Evolutionary conservation across 73 alveolate genomes (phyloP), one percentile per base, ranked within the genome.

Genomic region (Paramecium tetraurelia): DNA sequence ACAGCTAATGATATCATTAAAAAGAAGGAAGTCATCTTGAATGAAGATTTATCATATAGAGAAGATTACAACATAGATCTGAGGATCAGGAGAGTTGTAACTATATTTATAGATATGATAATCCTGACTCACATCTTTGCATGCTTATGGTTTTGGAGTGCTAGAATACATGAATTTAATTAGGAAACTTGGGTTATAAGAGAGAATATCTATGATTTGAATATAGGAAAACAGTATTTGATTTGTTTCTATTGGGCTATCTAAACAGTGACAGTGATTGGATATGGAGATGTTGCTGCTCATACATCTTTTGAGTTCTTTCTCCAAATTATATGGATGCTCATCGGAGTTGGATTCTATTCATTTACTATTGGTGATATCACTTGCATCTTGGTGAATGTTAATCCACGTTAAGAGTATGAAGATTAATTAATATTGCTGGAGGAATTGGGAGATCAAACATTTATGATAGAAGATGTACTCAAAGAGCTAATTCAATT

Each of bases 261-360:
- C 1, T 92, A 96, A 59, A 94, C 97, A 20, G 86, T 96, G 18
- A 93, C 96, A 10, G 96, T 97, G 1, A 96, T 95, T 1, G 99
- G 99, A 36, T 96, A 95, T 88, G 99, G 99, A 41, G 98, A 95
- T 83, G 63, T 96, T 20, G 93, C 96, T n/a, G 94, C 97, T 14
- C 93, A 43, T 14, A 92, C 95, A 12, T 31, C 69, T 11, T 12
- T 84, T 29, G 99, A 96, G 80, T 93, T 89, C 86, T 48, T 94
- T 20, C 70, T 96, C 18, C 40, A 95, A 31, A 90, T 95, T 0
- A 12, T 92, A 16, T 96, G 99, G 99, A 95, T 96, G 98, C 90
- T 95, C 41, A 89, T 96, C 44, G 99, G 99, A 38, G 97, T 94
- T 41, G 94, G 96, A 27, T 96, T 96, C 80, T 96, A 95, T 57